Base-by-base conservation (phyloP, 257 asterid species). In the Fraxinus pennsylvanica region DNA sequence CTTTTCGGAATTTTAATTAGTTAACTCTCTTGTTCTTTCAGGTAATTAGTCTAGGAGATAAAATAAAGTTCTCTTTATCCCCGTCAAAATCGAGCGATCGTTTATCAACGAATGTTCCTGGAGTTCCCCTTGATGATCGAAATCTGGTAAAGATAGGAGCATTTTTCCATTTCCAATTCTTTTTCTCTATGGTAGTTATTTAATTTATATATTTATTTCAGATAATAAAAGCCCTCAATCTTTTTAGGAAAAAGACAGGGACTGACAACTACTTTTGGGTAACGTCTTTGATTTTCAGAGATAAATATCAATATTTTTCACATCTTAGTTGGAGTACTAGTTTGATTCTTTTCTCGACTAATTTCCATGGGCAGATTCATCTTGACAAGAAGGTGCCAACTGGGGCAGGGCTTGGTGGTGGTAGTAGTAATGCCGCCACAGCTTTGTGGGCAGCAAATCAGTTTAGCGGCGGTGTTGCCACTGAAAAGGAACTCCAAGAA, bases 381-480 rank as follows among this genome's bases (percentile, higher is more conserved):
- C 96, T 96, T 15, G 97, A 96, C 79, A 96, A 96, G 89, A 92
- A 83, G 80, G 99, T 96, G 77, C 99, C 98, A 2, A 92, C 98
- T 2, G 99, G 99, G 32, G 99, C 99, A 33, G 99, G 99, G 66
- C 94, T 96, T 66, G 99, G 99, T 68, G 99, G 99, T 33, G 99
- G 99, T 79, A 96, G 99, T 86, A 91, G 99, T 80, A 96, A 96
- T 89, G 99, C 99, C 72, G 99, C 99, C 67, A 96, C 99, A 79
- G 93, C 99, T 75, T 87, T 96, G 79, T 96, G 99, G 99, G 99
- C 99, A 35, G 99, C 99, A 74, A 96, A 96, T 88, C 96, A 93
- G 86, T 92, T 96, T 71, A 89, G 92, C 63, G 96, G 97, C 29
- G 79, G 91, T 80, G 82, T 92, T 85, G 99, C 96, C 73, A 85